Conservation (phyloP, 23 red algal species). For the Gracilaria vermiculophylla region DNA sequence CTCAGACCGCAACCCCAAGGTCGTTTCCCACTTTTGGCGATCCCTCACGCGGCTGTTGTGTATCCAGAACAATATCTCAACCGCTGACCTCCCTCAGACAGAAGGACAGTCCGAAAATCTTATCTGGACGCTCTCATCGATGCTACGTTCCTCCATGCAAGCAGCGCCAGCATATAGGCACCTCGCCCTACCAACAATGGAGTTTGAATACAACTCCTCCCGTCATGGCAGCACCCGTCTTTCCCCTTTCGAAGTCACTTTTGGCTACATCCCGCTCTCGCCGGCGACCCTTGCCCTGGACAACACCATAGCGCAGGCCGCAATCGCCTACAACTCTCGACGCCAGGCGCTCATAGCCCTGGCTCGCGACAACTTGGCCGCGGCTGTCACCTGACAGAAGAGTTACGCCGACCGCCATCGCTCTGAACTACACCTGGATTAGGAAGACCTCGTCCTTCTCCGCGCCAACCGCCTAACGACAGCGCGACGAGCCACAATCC, state of each 20-base stretch:
- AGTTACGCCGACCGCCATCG: too few relatives aligned
- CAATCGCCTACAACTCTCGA: too few relatives aligned
- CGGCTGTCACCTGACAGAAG: too few relatives aligned
- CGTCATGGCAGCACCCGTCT: background rate
- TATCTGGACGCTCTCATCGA: background rate
- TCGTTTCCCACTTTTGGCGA: background rate
- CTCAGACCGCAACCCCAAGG: background rate
- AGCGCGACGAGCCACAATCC: background rate
- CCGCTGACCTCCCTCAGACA: slow-evolving; percentile 11
- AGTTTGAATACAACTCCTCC: slow-evolving; percentile 35
- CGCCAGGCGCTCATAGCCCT: too few relatives aligned
- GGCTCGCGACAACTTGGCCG: too few relatives aligned
- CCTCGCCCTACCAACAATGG: background rate
- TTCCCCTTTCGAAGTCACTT: background rate
- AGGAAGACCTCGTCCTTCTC: too few relatives aligned
- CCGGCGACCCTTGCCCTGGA: background rate
- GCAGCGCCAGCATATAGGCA: too few relatives aligned
- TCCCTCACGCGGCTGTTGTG: background rate
- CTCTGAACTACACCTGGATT: too few relatives aligned
- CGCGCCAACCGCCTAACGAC: too few relatives aligned
- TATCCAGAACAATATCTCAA: background rate
- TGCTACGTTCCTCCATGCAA: slow-evolving; percentile 5
- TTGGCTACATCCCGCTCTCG: background rate
- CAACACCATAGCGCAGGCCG: too few relatives aligned
- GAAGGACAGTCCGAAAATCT: slow-evolving; percentile 49